Evolutionary conservation across 73 alveolate genomes (phyloP), one percentile per base, ranked within the genome.

Genomic region (Stentor roeselii): DNA sequence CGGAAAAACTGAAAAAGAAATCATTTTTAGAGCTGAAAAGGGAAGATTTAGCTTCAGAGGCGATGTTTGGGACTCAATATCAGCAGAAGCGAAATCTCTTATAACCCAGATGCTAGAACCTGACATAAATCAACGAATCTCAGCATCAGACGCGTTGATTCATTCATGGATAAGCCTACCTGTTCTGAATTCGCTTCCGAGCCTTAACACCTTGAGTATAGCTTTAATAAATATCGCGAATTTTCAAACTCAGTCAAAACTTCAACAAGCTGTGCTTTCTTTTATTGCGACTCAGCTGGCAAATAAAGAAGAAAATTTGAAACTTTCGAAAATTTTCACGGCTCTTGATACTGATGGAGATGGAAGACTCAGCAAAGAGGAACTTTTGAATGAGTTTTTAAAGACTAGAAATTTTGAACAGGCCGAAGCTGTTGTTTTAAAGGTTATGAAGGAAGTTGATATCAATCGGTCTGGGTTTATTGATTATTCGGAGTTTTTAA

Each of bases 11-110:
- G 82, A 89, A 83, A 32, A 40, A 27, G 95, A 90, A 31, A 83
- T 92, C 59, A 61, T 90, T 83, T 74, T 75, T 32, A 88, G 85
- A 59, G 87, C 90, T 27, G 75, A 42, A 59, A 34, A 59, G 39
- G 90, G 87, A n/a, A 87, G 85, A 34, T 86, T 60, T 86, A 6
- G 38, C 39, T 67, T 86, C 30, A 74, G 85, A 34, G 82, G 75
- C 34, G 92, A 84, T 36, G 75, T 67, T 36, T 87, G 89, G 80
- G 82, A 78, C n/a, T 76, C 78, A 3, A 60, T 89, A 59, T 88
- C 95, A 4, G 74, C 75, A 21, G 95, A 93, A 80, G 87, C 92
- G 30, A 90, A 77, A 60, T 95, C 90, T 78, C 88, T 93, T 58
- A 14, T 82, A 84, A 90, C 11, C 59, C 40, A 11, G 61, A 84